Evolutionary conservation across 2,329 filamentous ascomycete species (phyloP), one percentile per base, ranked within the genome.

Genomic region (Lizonia empirigonia): DNA sequence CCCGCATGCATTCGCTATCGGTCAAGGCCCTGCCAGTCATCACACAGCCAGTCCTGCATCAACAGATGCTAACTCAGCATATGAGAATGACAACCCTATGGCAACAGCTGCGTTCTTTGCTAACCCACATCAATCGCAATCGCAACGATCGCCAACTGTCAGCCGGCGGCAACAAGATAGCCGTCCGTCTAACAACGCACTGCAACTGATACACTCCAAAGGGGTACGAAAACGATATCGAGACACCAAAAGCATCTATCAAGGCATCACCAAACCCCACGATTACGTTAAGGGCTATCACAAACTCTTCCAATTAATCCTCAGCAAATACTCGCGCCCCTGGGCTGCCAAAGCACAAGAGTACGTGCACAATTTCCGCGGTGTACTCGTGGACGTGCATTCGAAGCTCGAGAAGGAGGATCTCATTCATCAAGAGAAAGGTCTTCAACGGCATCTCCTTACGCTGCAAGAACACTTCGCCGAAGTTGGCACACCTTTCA

Each of bases 391-490:
- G 57, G 87, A 91, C 9, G 95, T 91, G 56, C 96, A 90, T 16
- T 89, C 90, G 65, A 91, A 90, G n/a, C 78, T 97, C 54, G 92
- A 91, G 58, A 81, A 87, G 15, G 88, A 94, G 65, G 94, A 99
- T 72, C 79, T 97, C 22, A 86, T 99, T 18, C 97, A 97, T 72
- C 96, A 96, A 89, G 94, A 99, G 73, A 96, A 96, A 75, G 95
- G 90, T 66, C 91, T 97, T 69, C 94, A 99, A 74, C 85, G 94
- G 29, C 95, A 91, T 0, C 80, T 97, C 9, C 91, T 91, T 67
- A 91, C 96, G 70, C 95, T 96, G 65, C 91, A 97, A 69, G 91
- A 96, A 59, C 88, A 95, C 60, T 89, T 97, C 78, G 86, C 90
- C 50, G 86, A 91, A 58, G 91, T 88, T 54, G 91, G 91, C 30